phyloP scores from a whole-genome alignment of 495 filamentous ascomycete genomes.

The Chaetomium fimeti region DNA sequence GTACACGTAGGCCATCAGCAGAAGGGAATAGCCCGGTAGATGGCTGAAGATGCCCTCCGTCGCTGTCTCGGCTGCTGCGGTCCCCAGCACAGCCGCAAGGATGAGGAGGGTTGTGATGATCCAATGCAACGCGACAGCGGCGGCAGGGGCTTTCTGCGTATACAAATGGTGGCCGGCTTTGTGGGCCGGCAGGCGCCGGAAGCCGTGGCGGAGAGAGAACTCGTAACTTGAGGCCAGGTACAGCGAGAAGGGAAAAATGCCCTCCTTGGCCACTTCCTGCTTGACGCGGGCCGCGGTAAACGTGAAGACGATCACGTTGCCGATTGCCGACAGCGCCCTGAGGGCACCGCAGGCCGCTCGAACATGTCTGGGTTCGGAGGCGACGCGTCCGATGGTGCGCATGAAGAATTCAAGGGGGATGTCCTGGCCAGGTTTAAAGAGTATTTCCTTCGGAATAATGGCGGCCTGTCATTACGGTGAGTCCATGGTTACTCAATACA shows the following conservation, averaged over 20 bases:
- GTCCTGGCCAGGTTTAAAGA: slow-evolving; percentile 21
- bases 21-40: slow-evolving; percentile 18
- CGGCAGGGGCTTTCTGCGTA: slow-evolving; percentile 23
- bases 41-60: slow-evolving; percentile 2
- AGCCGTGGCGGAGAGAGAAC: slow-evolving; percentile 25
- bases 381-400: slow-evolving; percentile 19
- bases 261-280: slow-evolving; percentile 28
- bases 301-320: slow-evolving; percentile 30
- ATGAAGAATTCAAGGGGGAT: slow-evolving; percentile 25
- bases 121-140: slow-evolving; percentile 27
- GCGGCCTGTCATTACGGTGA: slow-evolving; percentile 20
- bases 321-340: slow-evolving; percentile 23
- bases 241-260: slow-evolving; percentile 23
- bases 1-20: slow-evolving; percentile 21
- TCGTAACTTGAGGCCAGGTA: slow-evolving; percentile 25
- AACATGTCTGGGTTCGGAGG: slow-evolving; percentile 13
- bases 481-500: background rate
- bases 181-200: slow-evolving; percentile 23
- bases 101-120: slow-evolving; percentile 25
- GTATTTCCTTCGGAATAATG: slow-evolving; percentile 23
- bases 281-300: slow-evolving; percentile 27
- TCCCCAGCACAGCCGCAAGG: slow-evolving; percentile 19
- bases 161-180: slow-evolving; percentile 15
- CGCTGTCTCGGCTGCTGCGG: background rate
- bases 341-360: slow-evolving; percentile 31